Conservation (phyloP, 2,329 filamentous ascomycete genomes). For the Ophiostoma sp. region DNA sequence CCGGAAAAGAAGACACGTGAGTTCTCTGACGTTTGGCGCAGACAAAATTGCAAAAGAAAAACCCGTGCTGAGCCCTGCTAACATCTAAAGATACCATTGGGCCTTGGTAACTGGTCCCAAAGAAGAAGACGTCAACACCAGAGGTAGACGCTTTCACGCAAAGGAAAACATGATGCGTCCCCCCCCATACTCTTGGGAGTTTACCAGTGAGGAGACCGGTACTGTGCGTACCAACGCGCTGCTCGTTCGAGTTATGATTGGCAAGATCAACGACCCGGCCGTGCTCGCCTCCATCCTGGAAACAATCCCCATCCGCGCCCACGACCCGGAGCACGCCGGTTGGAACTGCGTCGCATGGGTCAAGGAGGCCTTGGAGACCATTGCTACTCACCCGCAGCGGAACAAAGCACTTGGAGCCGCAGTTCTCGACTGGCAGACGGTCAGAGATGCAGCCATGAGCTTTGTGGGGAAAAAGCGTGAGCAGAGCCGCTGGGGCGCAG, state of each 20-base stretch:
- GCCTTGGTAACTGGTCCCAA: neutral
- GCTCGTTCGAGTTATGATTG: neutral
- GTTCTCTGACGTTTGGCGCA: neutral
- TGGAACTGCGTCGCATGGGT: conserved; percentile 10
- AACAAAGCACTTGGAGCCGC: neutral
- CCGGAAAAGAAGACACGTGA: conserved; percentile 8
- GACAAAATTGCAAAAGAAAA: neutral
- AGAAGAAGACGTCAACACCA: neutral
- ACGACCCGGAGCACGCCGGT: neutral
- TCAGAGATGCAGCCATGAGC: neutral
- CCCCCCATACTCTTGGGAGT: neutral
- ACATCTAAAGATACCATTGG: neutral
- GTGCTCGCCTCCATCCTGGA: neutral
- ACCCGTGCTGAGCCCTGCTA: neutral
- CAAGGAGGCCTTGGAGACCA: neutral
- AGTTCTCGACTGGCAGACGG: conserved; percentile 1
- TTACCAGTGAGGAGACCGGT: neutral
- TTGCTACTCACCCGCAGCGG: neutral
- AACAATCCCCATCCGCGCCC: neutral
- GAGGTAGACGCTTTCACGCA: neutral
- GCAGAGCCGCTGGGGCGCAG: neutral
- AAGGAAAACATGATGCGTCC: neutral
- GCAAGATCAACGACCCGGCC: neutral
- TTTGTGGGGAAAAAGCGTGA: neutral
- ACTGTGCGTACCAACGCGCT: neutral